These are phyloP conservation scores for Phytophthora uliginosa DNA, from an alignment of 352 stramenopile genomes.

Conservation along the genomic window DNA sequence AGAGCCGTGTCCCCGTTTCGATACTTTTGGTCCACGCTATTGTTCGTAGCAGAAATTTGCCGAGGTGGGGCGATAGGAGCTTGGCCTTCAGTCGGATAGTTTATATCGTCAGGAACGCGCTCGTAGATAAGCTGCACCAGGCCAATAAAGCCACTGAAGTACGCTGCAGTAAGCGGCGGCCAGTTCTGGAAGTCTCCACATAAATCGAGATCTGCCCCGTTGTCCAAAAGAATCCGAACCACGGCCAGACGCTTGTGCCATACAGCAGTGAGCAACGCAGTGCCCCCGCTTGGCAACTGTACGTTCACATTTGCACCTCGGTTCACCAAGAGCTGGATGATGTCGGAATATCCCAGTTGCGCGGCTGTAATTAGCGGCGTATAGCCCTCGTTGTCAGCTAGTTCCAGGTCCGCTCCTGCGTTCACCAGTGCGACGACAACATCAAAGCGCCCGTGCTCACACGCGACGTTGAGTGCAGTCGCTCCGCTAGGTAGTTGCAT, in stretches of 20 bases:
- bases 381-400: slow-evolving; percentile 19
- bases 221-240: slow-evolving; percentile 18
- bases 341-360: slow-evolving; percentile 14
- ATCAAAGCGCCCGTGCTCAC: slow-evolving; percentile 11
- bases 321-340: slow-evolving; percentile 13
- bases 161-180: not conserved
- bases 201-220: slow-evolving; percentile 10
- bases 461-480: slow-evolving; percentile 23
- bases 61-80: not conserved
- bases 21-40: not conserved
- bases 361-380: slow-evolving; percentile 18
- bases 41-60: not conserved
- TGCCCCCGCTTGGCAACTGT: slow-evolving; percentile 13
- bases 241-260: slow-evolving; percentile 7
- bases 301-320: slow-evolving; percentile 3
- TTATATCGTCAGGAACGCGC: not conserved
- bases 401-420: slow-evolving; percentile 5
- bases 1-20: not conserved
- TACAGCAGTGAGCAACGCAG: slow-evolving; percentile 12
- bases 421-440: slow-evolving; percentile 8
- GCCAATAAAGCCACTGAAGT: slow-evolving; percentile 10
- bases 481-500: slow-evolving; percentile 3
- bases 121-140: slow-evolving; percentile 26
- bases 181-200: slow-evolving; percentile 20
- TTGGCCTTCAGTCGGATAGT: not conserved